Base-by-base conservation (phyloP, 495 filamentous ascomycete species). In the Lophiotrema nucula region DNA sequence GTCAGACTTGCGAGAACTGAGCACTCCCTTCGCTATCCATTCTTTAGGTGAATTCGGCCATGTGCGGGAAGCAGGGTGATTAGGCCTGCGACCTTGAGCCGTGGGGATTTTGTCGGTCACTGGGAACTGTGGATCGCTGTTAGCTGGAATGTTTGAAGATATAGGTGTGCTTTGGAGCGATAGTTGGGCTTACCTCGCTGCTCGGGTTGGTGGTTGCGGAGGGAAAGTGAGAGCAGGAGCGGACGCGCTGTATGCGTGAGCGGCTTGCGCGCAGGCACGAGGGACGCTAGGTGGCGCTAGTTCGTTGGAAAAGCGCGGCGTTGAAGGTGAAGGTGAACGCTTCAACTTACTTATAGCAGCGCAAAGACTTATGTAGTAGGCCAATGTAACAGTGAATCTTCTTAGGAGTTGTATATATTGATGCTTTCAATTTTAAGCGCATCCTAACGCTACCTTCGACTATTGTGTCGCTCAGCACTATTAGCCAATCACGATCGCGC, bases 21-120 rank as follows among this genome's bases (percentile, higher is more conserved):
- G 22, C 57, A 54, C 57, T 60, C 57, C 57, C 57, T 60, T n/a
- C 24, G 57, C 39, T 60, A 47, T 60, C 57, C 26, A 50, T 60
- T 60, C 57, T 39, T 53, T n/a, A 13, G 12, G 43, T 12, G n/a
- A 26, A 38, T 6, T 19, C 13, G 49, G 56, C 47, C 56, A 60
- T 52, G 12, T 25, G 16, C 18, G 19, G 15, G 43, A 33, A 25
- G 19, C 46, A 43, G 39, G 39, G 39, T 8, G 47, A 52, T 60
- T 45, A 60, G 56, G 22, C 56, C 49, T 19, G 37, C 16, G 22
- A 8, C 26, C 25, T 26, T 60, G 42, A 15, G 18, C 35, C 15
- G 2, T 16, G 24, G 42, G 57, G 19, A 18, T 43, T 37, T 47
- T 60, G 42, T 60, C 57, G 50, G 49, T 60, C 57, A 39, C 55